Conservation (phyloP, 1,139 yeast species). For the Suhomyces anneliseae region DNA sequence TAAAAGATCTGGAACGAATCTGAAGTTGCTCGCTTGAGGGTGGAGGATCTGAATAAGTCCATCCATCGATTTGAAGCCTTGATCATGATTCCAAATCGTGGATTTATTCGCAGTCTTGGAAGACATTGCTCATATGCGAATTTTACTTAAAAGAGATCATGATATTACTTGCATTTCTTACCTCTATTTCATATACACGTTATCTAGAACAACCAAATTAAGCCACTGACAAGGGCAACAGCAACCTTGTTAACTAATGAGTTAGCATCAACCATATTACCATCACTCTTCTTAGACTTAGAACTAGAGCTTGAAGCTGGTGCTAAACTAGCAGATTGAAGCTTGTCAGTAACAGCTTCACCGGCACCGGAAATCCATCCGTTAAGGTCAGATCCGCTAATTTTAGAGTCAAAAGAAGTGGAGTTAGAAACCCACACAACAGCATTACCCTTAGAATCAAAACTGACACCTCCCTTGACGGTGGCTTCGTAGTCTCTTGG, state of each 20-base stretch:
- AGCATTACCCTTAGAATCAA: slow-evolving; percentile 59
- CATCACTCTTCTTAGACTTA: slow-evolving; percentile 25
- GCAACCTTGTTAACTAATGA: slow-evolving; percentile 17
- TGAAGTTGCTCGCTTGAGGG: no score
- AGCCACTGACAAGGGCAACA: slow-evolving; percentile 19
- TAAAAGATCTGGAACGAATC: no score
- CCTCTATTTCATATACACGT: not conserved
- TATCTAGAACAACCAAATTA: slow-evolving; percentile 17
- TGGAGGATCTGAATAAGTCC: no score
- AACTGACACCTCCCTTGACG: slow-evolving; percentile 71
- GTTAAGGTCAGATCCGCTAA: slow-evolving; percentile 34
- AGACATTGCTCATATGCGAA: not conserved
- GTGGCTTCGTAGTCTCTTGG: slow-evolving; percentile 48
- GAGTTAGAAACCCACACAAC: slow-evolving; percentile 61
- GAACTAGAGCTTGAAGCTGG: slow-evolving; percentile 20
- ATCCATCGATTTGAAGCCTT: no score
- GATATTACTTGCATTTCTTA: not conserved
- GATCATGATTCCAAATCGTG: no score
- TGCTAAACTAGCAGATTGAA: slow-evolving; percentile 24
- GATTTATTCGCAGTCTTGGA: no score
- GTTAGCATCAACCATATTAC: slow-evolving; percentile 13
- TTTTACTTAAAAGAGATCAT: not conserved
- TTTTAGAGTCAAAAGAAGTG: slow-evolving; percentile 46
- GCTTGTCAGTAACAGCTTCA: slow-evolving; percentile 21
- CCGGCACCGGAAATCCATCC: slow-evolving; percentile 35